Conservation (phyloP, 352 stramenopile genomes). For the Phytophthora pinifolia region DNA sequence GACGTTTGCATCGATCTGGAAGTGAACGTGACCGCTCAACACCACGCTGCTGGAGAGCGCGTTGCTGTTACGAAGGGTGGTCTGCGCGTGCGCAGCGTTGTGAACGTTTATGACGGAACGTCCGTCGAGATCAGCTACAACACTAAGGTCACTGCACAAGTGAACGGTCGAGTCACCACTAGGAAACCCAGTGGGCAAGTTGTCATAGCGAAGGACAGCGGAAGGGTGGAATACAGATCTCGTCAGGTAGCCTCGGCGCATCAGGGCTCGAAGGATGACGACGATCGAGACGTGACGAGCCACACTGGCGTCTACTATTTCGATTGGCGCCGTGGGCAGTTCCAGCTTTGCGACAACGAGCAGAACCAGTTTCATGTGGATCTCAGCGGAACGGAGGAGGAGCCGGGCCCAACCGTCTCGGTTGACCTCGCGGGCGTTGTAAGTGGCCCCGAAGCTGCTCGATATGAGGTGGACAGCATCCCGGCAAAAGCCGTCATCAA, state of each 20-base stretch:
- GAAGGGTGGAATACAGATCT: constrained; percentile 56
- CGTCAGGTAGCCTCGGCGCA: not conserved
- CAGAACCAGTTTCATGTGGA: constrained; percentile 67
- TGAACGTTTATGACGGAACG: constrained; percentile 59
- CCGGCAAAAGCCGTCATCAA: constrained; percentile 66
- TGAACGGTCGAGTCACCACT: constrained; percentile 64
- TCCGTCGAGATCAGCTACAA: constrained; percentile 71
- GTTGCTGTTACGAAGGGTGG: constrained; percentile 75
- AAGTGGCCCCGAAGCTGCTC: constrained; percentile 44
- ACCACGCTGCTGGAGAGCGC: constrained; percentile 53
- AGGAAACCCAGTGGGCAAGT: constrained; percentile 45
- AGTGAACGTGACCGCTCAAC: constrained; percentile 59
- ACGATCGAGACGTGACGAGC: constrained; percentile 57
- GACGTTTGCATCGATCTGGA: constrained; percentile 73
- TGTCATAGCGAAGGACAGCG: constrained; percentile 71
- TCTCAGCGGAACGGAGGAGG: constrained; percentile 33
- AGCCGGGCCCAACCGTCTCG: constrained; percentile 23
- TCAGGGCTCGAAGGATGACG: constrained; percentile 40
- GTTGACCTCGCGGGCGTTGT: constrained; percentile 68
- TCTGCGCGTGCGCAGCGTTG: constrained; percentile 50
- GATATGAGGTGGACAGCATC: constrained; percentile 55
- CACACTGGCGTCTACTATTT: constrained; percentile 80
- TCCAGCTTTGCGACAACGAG: constrained; percentile 70
- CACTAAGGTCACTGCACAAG: constrained; percentile 71
- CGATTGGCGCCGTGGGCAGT: constrained; percentile 46